Evolutionary conservation across 2,329 filamentous ascomycete genomes (phyloP).

Genomic region (Aureobasidium sp.): DNA sequence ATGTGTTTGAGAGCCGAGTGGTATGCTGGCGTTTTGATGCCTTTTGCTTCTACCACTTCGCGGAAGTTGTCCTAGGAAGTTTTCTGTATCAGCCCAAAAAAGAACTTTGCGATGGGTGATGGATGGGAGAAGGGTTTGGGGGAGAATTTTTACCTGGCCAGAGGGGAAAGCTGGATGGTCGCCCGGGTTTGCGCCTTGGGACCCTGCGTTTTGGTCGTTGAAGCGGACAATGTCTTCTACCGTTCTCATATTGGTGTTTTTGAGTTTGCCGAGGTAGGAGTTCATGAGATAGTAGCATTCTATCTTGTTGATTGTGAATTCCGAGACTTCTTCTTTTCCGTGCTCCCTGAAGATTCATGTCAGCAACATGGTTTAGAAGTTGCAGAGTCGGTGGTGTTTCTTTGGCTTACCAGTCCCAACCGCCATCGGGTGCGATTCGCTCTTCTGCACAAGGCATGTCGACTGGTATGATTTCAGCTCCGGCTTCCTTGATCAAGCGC

Average conservation of each 20-base stretch:
- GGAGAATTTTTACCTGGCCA: conserved; percentile 23
- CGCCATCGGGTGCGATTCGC: conserved; percentile 24
- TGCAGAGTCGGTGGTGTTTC: no score
- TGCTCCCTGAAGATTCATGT: conserved; percentile 17
- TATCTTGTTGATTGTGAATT: conserved; percentile 23
- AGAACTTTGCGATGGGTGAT: no score
- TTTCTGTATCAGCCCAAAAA: background rate
- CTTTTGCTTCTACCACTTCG: conserved; percentile 19
- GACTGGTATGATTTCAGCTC: conserved; percentile 30
- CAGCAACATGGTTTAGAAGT: background rate
- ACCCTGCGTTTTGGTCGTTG: conserved; percentile 21
- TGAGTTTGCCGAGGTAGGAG: conserved; percentile 21
- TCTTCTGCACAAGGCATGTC: conserved; percentile 28
- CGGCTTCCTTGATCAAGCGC: conserved; percentile 46
- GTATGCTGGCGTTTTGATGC: conserved; percentile 24
- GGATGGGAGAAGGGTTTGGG: background rate
- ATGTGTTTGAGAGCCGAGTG: conserved; percentile 25
- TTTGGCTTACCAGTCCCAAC: conserved; percentile 29
- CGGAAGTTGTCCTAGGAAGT: conserved; percentile 20
- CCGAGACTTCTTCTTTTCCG: conserved; percentile 19
- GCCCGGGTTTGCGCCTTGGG: conserved; percentile 23
- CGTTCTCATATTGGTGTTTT: conserved; percentile 20
- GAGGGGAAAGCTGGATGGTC: conserved; percentile 25
- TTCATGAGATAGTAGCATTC: conserved; percentile 25
- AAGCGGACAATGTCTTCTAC: conserved; percentile 22